Conservation (phyloP, 805 yeast genomes). For the Cyberlindnera euphorbiae region DNA sequence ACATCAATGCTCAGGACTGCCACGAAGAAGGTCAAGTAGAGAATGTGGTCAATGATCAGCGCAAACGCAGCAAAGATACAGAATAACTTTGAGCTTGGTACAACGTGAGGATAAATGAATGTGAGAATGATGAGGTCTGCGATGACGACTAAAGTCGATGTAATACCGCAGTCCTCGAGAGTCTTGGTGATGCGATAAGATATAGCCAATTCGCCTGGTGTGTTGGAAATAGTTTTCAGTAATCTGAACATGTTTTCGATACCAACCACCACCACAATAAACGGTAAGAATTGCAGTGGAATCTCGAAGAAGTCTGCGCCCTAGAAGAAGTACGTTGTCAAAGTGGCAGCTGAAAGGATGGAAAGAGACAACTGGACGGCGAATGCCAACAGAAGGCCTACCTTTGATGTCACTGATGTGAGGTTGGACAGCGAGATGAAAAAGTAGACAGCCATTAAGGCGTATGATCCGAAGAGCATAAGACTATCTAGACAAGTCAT, state of each 20-base stretch:
- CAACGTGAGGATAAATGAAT: slow-evolving; percentile 28
- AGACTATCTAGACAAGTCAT: slow-evolving; percentile 21
- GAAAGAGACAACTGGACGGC: slow-evolving; percentile 36
- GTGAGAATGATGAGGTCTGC: slow-evolving; percentile 25
- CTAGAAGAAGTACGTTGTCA: slow-evolving; percentile 34
- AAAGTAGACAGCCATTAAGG: slow-evolving; percentile 29
- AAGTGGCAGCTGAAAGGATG: slow-evolving; percentile 37
- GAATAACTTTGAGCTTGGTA: slow-evolving; percentile 33
- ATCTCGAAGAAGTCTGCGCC: slow-evolving; percentile 32
- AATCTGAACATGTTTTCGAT: slow-evolving; percentile 46
- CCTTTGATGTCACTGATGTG: slow-evolving; percentile 39
- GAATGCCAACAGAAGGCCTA: slow-evolving; percentile 42
- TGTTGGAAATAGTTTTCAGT: slow-evolving; percentile 33
- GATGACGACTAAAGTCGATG: slow-evolving; percentile 34
- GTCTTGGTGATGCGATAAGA: slow-evolving; percentile 34
- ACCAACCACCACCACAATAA: slow-evolving; percentile 37
- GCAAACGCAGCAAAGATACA: slow-evolving; percentile 44
- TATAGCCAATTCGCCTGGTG: slow-evolving; percentile 40
- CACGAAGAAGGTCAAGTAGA: slow-evolving; percentile 60
- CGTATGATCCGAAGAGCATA: slow-evolving; percentile 24
- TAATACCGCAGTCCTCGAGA: slow-evolving; percentile 31
- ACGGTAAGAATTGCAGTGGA: slow-evolving; percentile 38
- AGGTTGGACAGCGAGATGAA: slow-evolving; percentile 36
- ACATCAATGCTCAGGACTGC: slow-evolving; percentile 66
- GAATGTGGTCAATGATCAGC: slow-evolving; percentile 50